These are phyloP conservation scores for Mycosphaerella sp. DNA, from an alignment of 2,329 filamentous ascomycete species.

Conservation along the genomic window DNA sequence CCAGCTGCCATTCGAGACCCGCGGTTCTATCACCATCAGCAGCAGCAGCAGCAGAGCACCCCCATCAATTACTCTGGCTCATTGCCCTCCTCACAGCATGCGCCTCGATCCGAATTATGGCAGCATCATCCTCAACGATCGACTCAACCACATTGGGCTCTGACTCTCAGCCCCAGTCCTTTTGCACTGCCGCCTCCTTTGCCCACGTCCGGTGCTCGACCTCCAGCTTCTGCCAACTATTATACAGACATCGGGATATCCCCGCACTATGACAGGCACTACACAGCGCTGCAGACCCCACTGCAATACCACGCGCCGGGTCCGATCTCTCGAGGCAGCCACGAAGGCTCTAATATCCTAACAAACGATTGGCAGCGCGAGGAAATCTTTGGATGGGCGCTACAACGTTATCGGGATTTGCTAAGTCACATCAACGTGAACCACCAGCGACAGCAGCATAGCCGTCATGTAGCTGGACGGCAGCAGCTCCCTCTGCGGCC, in stretches of 20 bases:
- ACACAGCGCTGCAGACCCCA: conserved; percentile 1
- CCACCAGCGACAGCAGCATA: conserved; percentile 36
- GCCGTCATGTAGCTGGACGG: conserved; percentile 35
- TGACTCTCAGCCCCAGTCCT: conserved; percentile 4
- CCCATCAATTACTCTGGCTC: conserved; percentile 16
- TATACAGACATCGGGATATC: not conserved
- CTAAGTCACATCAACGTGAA: conserved; percentile 44
- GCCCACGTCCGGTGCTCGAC: not conserved
- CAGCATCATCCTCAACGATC: conserved; percentile 17
- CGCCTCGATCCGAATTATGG: conserved; percentile 20
- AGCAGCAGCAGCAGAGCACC: conserved; percentile 13
- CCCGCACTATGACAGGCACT: conserved; percentile 1
- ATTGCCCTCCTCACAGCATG: conserved; percentile 18
- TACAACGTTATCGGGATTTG: conserved; percentile 45
- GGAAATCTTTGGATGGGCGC: conserved; percentile 42
- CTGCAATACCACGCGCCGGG: not conserved
- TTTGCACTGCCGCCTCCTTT: conserved; percentile 14
- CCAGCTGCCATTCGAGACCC: conserved; percentile 53
- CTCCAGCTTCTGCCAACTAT: not conserved
- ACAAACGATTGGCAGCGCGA: conserved; percentile 36
- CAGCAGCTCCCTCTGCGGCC: conserved; percentile 45
- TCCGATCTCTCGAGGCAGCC: not conserved
- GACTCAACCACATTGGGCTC: conserved; percentile 13
- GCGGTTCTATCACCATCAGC: conserved; percentile 36
- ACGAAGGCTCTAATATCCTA: conserved; percentile 29